These are phyloP conservation scores for Coemansia sp. DNA, from an alignment of 192 early-diverging fungal genomes.

Conservation along the genomic window DNA sequence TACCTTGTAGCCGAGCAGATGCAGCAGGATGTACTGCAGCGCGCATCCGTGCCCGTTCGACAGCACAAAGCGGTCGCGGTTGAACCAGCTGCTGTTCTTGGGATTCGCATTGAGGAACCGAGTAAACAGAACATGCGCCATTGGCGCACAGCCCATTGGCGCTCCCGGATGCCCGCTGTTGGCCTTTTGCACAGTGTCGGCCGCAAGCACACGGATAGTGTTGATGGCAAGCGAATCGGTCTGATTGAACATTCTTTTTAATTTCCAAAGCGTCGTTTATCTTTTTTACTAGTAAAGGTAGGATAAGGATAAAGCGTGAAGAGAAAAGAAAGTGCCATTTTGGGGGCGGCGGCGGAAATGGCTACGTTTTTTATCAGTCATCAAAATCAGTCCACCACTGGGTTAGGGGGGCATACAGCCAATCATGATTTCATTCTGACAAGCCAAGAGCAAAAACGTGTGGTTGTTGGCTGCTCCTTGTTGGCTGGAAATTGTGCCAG, in stretches of 20 bases:
- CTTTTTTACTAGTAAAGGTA: no score
- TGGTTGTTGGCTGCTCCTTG: no score
- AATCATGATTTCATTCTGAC: no score
- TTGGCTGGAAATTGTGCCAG: no score
- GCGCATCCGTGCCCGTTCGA: slow-evolving; percentile 98
- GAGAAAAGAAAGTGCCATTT: no score
- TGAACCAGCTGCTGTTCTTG: slow-evolving; percentile 87
- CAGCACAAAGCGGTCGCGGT: slow-evolving; percentile 96
- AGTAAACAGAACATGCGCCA: slow-evolving; percentile 90
- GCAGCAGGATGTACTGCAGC: slow-evolving; percentile 87
- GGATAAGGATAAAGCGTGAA: no score
- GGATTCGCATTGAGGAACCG: slow-evolving; percentile 83
- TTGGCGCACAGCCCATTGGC: slow-evolving; percentile 96
- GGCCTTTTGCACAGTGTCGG: slow-evolving; percentile 85
- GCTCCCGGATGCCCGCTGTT: slow-evolving; percentile 97
- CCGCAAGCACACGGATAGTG: slow-evolving; percentile 88
- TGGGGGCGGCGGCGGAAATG: no score
- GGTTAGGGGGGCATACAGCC: no score
- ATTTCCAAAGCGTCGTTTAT: neutral
- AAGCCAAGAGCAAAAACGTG: no score
- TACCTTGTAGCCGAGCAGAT: slow-evolving; percentile 87
- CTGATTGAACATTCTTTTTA: slow-evolving; percentile 14
- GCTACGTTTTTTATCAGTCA: no score
- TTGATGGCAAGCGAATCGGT: slow-evolving; percentile 71
- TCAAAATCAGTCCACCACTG: no score